A percentile compares a stretch with the other conserved stretches of the same genome.
phyloP scores from a whole-genome alignment of 2,329 filamentous ascomycete genomes.

The Elsinoe perseae region DNA sequence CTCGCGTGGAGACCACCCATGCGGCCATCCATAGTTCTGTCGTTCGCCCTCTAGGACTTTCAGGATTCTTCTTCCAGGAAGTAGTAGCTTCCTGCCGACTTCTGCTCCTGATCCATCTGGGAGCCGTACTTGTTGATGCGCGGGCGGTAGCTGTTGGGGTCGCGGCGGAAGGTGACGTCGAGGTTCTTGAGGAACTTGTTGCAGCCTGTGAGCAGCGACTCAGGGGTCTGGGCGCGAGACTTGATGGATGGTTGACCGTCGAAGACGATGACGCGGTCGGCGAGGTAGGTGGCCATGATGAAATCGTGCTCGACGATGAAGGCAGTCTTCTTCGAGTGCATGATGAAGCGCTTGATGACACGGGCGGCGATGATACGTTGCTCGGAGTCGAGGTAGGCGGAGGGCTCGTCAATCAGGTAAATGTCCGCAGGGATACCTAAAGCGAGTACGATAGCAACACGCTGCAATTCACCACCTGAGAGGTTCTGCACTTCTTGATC shows the following conservation, averaged over 20 bases:
- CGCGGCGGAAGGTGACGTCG: constrained; percentile 96
- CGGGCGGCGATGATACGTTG: constrained; percentile 95
- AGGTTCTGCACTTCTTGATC: constrained; percentile 99
- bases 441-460: constrained; percentile 96
- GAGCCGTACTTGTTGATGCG: constrained; percentile 97
- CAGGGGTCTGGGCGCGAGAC: constrained; percentile 78
- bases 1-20: constrained; percentile 15
- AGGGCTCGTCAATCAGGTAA: constrained; percentile 96
- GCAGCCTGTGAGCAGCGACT: constrained; percentile 90
- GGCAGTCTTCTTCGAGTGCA: constrained; percentile 99
- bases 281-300: constrained; percentile 80
- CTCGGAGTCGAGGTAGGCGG: constrained; percentile 95
- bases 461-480: constrained; percentile 98
- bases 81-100: constrained; percentile 89
- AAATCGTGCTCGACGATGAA: constrained; percentile 99
- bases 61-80: constrained; percentile 83
- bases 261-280: constrained; percentile 97
- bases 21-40: constrained; percentile 9
- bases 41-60: constrained; percentile 50
- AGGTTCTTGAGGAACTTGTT: constrained; percentile 95
- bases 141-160: constrained; percentile 89
- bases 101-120: constrained; percentile 97
- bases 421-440: constrained; percentile 94
- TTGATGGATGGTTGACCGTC: constrained; percentile 87
- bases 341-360: constrained; percentile 99